Evolutionary conservation across 495 filamentous ascomycete species (phyloP).

Genomic region (Staphylotrichum tortipilum): DNA sequence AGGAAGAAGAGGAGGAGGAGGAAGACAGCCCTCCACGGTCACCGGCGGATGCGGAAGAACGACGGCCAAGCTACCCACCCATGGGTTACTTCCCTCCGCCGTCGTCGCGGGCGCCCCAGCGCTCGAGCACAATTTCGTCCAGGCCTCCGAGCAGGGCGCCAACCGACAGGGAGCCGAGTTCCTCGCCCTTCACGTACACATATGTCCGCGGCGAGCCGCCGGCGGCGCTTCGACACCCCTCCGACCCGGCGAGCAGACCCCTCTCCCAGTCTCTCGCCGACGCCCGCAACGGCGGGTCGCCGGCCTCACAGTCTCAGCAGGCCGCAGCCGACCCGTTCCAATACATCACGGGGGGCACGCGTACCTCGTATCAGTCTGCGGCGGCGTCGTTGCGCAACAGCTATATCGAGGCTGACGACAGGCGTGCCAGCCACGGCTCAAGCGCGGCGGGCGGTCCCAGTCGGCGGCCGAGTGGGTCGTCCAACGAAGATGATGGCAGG

Average conservation of each 20-base stretch:
- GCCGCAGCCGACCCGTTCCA: constrained; percentile 39
- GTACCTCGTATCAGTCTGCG: constrained; percentile 19
- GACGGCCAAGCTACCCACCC: constrained; percentile 18
- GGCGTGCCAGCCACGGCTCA: constrained; percentile 2
- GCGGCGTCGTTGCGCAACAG: constrained; percentile 13
- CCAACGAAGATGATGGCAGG: constrained; percentile 1
- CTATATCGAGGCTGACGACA: constrained; percentile 2
- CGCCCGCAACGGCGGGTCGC: constrained; percentile 6
- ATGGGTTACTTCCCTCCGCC: constrained; percentile 35
- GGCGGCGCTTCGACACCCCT: constrained; percentile 21
- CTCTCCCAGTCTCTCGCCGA: constrained; percentile 15
- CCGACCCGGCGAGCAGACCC: constrained; percentile 22
- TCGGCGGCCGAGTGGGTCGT: background rate
- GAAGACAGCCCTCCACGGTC: constrained; percentile 10
- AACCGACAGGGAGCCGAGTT: constrained; percentile 22
- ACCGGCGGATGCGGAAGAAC: constrained; percentile 8
- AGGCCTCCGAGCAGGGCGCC: constrained; percentile 19
- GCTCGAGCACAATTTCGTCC: constrained; percentile 24
- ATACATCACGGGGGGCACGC: constrained; percentile 32
- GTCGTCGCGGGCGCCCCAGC: constrained; percentile 22
- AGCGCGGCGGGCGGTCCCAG: background rate
- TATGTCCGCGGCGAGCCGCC: constrained; percentile 23
- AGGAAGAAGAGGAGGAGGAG: too few species aligned
- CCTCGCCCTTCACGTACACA: constrained; percentile 36
- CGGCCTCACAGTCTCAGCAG: too few species aligned